A percentile compares a stretch with the other conserved stretches of the same genome.
Conservation (phyloP, 2,329 filamentous ascomycete genomes). For the Ceratocystis cacaofunesta region DNA sequence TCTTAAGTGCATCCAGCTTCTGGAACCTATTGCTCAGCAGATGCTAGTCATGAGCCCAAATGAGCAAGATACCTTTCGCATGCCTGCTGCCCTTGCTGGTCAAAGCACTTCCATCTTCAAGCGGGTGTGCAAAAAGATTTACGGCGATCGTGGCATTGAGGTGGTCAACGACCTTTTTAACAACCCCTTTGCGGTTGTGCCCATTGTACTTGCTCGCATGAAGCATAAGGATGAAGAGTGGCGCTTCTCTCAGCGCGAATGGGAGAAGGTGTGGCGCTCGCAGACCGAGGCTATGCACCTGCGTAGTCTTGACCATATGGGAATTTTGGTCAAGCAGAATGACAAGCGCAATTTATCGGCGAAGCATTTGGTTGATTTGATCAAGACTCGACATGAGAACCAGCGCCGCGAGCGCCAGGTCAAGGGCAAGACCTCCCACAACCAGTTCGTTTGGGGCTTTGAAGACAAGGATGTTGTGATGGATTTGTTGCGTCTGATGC, state of each 20-base stretch:
- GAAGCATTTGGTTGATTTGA: constrained; percentile 78
- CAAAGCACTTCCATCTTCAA: constrained; percentile 96
- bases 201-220: constrained; percentile 71
- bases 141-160: constrained; percentile 71
- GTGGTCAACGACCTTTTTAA: constrained; percentile 79
- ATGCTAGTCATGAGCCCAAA: constrained; percentile 63
- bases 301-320: constrained; percentile 93
- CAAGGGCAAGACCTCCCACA: constrained; percentile 44
- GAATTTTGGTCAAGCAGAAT: constrained; percentile 69
- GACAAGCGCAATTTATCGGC: constrained; percentile 87
- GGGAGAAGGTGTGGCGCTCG: constrained; percentile 97
- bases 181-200: constrained; percentile 73
- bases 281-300: constrained; percentile 92
- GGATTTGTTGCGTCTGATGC: constrained; percentile 47
- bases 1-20: constrained; percentile 82
- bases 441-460: constrained; percentile 66
- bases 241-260: constrained; percentile 92
- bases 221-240: constrained; percentile 97
- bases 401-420: constrained; percentile 58
- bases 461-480: constrained; percentile 53
- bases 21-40: constrained; percentile 86
- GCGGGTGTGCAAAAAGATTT: constrained; percentile 93
- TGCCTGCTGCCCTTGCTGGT: constrained; percentile 72
- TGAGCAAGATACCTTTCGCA: constrained; percentile 59
- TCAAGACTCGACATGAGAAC: constrained; percentile 86